phyloP scores from a whole-genome alignment of 176 grass and related monocot genomes.

The Oryza coarctata region DNA sequence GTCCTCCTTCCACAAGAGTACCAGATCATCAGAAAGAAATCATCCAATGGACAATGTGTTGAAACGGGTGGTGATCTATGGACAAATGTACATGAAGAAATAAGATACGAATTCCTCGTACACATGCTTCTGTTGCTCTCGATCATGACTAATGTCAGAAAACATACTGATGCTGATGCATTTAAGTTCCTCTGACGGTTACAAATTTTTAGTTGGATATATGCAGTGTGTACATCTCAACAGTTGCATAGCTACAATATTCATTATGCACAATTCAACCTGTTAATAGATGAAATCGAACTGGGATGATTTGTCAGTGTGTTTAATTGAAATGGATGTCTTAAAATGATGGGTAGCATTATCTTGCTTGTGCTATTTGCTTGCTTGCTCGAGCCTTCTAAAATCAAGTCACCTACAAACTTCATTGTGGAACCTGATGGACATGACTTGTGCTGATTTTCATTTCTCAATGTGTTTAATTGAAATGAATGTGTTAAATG shows the following conservation, averaged over 20 bases:
- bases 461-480: neutral
- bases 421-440: neutral
- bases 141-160: conserved; percentile 12
- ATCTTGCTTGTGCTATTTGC: neutral
- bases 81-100: conserved; percentile 25
- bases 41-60: neutral
- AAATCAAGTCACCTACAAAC: neutral
- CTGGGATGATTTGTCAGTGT: neutral
- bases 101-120: neutral
- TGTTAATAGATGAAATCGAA: neutral
- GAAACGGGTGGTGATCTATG: conserved; percentile 4
- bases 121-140: conserved; percentile 2
- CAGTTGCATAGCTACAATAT: neutral
- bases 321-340: neutral
- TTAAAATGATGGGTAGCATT: neutral
- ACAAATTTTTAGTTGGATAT: conserved; percentile 31
- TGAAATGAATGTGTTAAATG: neutral
- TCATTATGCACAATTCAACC: neutral
- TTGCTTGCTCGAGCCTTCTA: neutral
- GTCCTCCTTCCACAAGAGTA: neutral
- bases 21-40: neutral
- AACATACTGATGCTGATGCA: conserved; percentile 1
- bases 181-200: neutral
- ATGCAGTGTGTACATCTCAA: conserved; percentile 10
- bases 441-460: neutral